Conservation (phyloP, 1,284 basidiomycete species). For the Ustilago shanxiensis region DNA sequence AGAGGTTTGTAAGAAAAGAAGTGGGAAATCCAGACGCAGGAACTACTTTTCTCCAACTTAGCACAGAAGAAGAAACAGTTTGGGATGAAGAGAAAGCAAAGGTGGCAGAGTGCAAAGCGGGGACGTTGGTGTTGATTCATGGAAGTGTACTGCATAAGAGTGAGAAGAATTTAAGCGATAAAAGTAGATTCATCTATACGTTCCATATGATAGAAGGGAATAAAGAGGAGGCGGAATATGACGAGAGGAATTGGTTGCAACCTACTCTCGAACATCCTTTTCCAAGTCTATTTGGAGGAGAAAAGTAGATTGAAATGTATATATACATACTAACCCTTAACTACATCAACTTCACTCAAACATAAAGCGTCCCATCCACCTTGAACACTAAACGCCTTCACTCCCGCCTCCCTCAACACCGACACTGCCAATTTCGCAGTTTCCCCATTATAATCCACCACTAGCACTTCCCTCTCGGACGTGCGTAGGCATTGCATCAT, state of each 20-base stretch:
- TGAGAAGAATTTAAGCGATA: conserved; percentile 52
- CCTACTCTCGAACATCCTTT: conserved; percentile 49
- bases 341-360: neutral
- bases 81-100: conserved; percentile 43
- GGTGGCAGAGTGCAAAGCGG: conserved; percentile 57
- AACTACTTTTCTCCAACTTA: conserved; percentile 43
- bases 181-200: conserved; percentile 63
- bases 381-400: conserved; percentile 36
- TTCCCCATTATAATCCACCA: conserved; percentile 36
- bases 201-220: conserved; percentile 67
- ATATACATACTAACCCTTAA: neutral
- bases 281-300: conserved; percentile 40
- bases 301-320: too few relatives aligned
- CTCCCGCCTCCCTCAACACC: conserved; percentile 30
- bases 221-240: conserved; percentile 38
- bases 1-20: conserved; percentile 54
- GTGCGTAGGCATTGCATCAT: conserved; percentile 24
- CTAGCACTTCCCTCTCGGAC: conserved; percentile 20
- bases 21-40: conserved; percentile 36
- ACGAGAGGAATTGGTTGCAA: conserved; percentile 62
- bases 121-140: conserved; percentile 61
- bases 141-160: conserved; percentile 63
- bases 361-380: conserved; percentile 19
- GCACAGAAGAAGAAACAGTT: conserved; percentile 38
- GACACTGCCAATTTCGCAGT: conserved; percentile 26